These are phyloP conservation scores for Zymoseptoria passerinii DNA, from an alignment of 2,329 filamentous ascomycete genomes.

Conservation along the genomic window DNA sequence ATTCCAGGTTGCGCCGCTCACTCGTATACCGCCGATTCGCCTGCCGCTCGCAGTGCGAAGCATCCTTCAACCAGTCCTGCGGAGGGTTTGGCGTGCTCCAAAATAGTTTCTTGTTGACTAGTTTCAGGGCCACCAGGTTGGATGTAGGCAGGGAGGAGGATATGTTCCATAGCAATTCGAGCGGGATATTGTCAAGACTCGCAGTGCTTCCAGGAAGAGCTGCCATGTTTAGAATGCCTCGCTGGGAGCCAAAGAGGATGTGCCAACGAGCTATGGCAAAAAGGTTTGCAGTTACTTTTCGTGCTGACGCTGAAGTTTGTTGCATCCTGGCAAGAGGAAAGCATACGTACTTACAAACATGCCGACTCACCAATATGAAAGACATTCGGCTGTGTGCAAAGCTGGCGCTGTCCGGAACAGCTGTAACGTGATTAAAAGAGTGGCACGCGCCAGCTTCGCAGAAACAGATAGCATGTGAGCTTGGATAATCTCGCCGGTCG, in stretches of 20 bases:
- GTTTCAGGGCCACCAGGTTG: constrained; percentile 32
- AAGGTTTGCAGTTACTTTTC: no score
- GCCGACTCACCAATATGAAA: background rate
- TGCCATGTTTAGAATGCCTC: background rate
- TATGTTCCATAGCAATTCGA: constrained; percentile 29
- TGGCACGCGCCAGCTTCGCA: background rate
- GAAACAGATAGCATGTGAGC: background rate
- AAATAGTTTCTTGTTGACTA: constrained; percentile 29
- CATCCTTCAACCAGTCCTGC: constrained; percentile 12
- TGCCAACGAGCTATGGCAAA: no score
- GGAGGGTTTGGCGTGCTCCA: constrained; percentile 12
- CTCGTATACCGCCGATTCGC: constrained; percentile 18
- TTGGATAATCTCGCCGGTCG: background rate
- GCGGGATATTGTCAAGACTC: constrained; percentile 26
- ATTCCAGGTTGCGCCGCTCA: constrained; percentile 14
- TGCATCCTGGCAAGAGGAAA: background rate
- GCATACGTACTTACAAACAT: background rate
- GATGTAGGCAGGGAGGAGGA: constrained; percentile 30
- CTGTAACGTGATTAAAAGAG: background rate
- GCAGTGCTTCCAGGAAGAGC: background rate
- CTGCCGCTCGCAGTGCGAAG: constrained; percentile 18
- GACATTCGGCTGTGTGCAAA: background rate
- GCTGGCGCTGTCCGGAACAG: background rate
- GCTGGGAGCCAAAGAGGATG: background rate
- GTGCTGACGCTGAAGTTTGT: background rate